A percentile compares a stretch with the other conserved stretches of the same genome.
These are phyloP conservation scores for Epicoccum sorghinum DNA, from an alignment of 2,329 filamentous ascomycete species.

Conservation along the genomic window DNA sequence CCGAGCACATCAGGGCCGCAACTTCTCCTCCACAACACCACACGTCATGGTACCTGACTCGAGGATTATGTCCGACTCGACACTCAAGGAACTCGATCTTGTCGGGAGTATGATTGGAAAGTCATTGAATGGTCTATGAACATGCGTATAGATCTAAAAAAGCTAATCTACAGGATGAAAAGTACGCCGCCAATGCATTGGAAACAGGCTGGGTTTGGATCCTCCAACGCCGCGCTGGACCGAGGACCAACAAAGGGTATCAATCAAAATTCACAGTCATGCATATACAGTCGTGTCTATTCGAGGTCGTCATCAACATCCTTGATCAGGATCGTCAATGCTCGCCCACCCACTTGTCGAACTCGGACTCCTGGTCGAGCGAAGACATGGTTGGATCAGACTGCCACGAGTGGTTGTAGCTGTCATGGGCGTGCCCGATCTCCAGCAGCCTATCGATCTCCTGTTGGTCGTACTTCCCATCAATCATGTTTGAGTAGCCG, in stretches of 20 bases:
- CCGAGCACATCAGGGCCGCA: slow-evolving; percentile 17
- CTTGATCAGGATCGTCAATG: slow-evolving; percentile 17
- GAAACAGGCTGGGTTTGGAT: neutral
- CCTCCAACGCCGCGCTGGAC: slow-evolving; percentile 17
- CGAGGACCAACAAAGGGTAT: slow-evolving; percentile 11
- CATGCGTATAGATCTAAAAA: neutral
- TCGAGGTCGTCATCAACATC: slow-evolving; percentile 2
- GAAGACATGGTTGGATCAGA: slow-evolving; percentile 42
- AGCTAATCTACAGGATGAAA: slow-evolving; percentile 1
- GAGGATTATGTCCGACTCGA: neutral
- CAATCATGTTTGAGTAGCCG: slow-evolving; percentile 41
- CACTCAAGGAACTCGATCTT: no score
- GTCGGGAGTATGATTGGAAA: no score
- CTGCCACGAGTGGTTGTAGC: slow-evolving; percentile 46
- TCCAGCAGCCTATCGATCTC: slow-evolving; percentile 37
- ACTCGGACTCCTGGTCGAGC: slow-evolving; percentile 52
- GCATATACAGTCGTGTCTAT: slow-evolving; percentile 12
- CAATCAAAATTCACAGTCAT: slow-evolving; percentile 5
- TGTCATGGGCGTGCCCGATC: slow-evolving; percentile 27
- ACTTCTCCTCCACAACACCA: slow-evolving; percentile 1
- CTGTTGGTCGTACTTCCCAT: slow-evolving; percentile 36
- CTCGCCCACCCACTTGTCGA: slow-evolving; percentile 55
- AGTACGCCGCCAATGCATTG: slow-evolving; percentile 8
- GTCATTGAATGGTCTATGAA: neutral
- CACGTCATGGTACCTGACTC: neutral